Evolutionary conservation across 192 early-diverging fungal species (phyloP).

Genomic region (Thamnidium elegans): DNA sequence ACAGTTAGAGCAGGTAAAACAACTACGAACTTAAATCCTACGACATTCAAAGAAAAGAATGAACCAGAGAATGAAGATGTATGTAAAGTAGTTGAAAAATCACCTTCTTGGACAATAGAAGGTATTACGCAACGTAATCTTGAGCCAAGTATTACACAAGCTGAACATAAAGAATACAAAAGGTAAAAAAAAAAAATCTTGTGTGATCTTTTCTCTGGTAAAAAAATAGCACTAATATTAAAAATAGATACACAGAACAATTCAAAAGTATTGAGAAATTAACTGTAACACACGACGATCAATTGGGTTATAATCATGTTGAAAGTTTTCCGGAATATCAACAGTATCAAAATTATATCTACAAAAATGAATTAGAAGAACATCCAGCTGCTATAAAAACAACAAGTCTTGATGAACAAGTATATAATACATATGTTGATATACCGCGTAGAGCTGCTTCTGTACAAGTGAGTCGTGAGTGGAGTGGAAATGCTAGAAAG

Average conservation of each 20-base stretch:
- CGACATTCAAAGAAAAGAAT: constrained; percentile 29
- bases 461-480: constrained; percentile 25
- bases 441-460: constrained; percentile 37
- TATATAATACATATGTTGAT: constrained; percentile 35
- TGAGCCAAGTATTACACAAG: constrained; percentile 50
- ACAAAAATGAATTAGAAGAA: constrained; percentile 27
- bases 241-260: constrained; percentile 42
- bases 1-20: constrained; percentile 30
- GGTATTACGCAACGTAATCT: constrained; percentile 41
- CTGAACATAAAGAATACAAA: constrained; percentile 57
- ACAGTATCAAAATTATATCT: constrained; percentile 35
- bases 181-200: constrained; percentile 40
- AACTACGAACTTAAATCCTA: constrained; percentile 27
- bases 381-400: constrained; percentile 31
- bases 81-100: constrained; percentile 38
- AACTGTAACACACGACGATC: constrained; percentile 24
- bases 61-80: constrained; percentile 38
- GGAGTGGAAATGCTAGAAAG: constrained; percentile 18
- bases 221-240: too few species aligned
- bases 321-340: constrained; percentile 39
- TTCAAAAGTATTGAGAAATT: constrained; percentile 35
- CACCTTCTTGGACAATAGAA: constrained; percentile 46
- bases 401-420: constrained; percentile 35
- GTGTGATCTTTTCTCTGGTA: not conserved
- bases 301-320: constrained; percentile 14